Evolutionary conservation across 345 rosid genomes (phyloP).

Genomic region (Lumnitzera racemosa): DNA sequence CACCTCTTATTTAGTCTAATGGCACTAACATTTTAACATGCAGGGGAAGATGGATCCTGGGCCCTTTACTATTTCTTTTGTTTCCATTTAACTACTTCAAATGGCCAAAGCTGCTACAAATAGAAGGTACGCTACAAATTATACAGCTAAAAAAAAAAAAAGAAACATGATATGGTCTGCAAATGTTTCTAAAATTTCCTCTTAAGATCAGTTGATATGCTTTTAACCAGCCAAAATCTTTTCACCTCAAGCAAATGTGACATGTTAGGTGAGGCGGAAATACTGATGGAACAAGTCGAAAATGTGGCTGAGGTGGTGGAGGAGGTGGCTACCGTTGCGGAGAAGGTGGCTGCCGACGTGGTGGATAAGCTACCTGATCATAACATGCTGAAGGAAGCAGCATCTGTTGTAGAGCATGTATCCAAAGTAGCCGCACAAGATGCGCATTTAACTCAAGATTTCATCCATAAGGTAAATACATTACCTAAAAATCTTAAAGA

Average conservation of each 20-base stretch:
- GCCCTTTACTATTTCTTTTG: constrained; percentile 34
- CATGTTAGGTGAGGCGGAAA: constrained; percentile 39
- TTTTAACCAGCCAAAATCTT: neutral
- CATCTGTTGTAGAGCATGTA: constrained; percentile 36
- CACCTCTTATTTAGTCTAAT: no score
- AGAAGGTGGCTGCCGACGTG: constrained; percentile 13
- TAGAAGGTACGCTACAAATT: constrained; percentile 37
- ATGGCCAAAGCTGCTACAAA: constrained; percentile 27
- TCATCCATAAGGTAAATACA: constrained; percentile 50
- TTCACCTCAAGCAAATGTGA: neutral
- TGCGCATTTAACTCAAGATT: constrained; percentile 33
- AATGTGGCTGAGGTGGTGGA: constrained; percentile 36
- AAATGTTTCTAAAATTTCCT: neutral
- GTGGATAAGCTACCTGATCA: constrained; percentile 43
- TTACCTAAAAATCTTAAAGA: neutral
- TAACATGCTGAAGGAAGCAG: constrained; percentile 48
- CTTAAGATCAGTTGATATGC: neutral
- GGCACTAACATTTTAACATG: neutral
- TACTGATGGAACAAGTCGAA: constrained; percentile 35
- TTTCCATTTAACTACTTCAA: constrained; percentile 49
- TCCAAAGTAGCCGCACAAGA: constrained; percentile 59
- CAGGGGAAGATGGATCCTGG: constrained; percentile 67
- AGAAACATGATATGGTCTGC: neutral
- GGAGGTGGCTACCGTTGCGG: constrained; percentile 17
- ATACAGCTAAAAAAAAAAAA: neutral